Percentiles rank a stretch among this genome's conserved stretches.
These are phyloP conservation scores for Arthrobotrys sinensis DNA, from an alignment of 2,329 filamentous ascomycete species.

Conservation along the genomic window DNA sequence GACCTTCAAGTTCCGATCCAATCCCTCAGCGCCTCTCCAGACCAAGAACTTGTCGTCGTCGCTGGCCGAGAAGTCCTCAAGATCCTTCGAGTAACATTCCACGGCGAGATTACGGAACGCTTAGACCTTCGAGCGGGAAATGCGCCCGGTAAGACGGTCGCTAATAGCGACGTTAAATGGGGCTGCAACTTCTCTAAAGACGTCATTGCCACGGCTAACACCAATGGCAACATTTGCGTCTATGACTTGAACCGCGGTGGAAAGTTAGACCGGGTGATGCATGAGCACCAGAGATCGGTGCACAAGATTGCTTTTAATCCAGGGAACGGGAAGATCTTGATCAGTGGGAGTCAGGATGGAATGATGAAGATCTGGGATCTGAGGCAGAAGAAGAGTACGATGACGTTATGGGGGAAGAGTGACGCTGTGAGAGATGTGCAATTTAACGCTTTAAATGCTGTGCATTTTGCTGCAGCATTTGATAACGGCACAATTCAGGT, in stretches of 20 bases:
- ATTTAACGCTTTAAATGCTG: constrained; percentile 63
- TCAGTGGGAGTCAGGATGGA: constrained; percentile 64
- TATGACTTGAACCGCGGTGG: constrained; percentile 63
- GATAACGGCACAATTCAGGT: constrained; percentile 64
- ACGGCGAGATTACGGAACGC: constrained; percentile 62
- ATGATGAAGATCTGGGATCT: constrained; percentile 65
- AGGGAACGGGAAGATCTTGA: constrained; percentile 63
- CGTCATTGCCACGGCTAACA: constrained; percentile 63
- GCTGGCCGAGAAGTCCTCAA: constrained; percentile 63
- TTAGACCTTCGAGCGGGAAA: constrained; percentile 62
- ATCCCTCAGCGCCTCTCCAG: constrained; percentile 62
- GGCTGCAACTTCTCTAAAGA: constrained; percentile 61
- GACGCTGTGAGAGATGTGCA: constrained; percentile 65
- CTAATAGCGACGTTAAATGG: constrained; percentile 64
- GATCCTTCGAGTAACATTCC: constrained; percentile 61
- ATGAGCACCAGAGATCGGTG: constrained; percentile 64
- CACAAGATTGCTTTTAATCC: constrained; percentile 65
- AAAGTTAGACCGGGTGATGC: constrained; percentile 62
- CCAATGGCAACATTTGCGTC: constrained; percentile 64
- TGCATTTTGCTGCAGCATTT: constrained; percentile 64
- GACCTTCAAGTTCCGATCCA: constrained; percentile 62
- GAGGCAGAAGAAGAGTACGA: constrained; percentile 62
- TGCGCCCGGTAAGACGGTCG: constrained; percentile 61
- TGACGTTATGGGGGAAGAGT: constrained; percentile 64
- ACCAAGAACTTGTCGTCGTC: constrained; percentile 64